These are phyloP conservation scores for Pseudocercospora macadamiae DNA, from an alignment of 2,329 filamentous ascomycete genomes.

Conservation along the genomic window DNA sequence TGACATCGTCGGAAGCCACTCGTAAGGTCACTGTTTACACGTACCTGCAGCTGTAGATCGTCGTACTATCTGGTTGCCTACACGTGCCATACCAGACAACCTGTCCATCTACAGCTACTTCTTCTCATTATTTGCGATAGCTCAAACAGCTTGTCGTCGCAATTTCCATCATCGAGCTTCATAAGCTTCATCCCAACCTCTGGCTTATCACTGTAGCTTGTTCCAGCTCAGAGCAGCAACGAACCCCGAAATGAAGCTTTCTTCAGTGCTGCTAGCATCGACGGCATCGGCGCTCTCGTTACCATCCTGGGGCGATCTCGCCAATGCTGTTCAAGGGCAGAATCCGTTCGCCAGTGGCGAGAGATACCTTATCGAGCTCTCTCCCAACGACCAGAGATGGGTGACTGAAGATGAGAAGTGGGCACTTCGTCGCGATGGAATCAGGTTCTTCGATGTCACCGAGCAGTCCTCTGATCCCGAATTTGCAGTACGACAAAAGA, in stretches of 20 bases:
- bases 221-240: neutral
- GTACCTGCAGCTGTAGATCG: neutral
- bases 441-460: constrained; percentile 95
- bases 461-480: constrained; percentile 59
- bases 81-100: constrained; percentile 2
- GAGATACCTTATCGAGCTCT: constrained; percentile 77
- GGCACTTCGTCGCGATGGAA: constrained; percentile 78
- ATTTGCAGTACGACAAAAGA: constrained; percentile 20
- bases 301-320: constrained; percentile 24
- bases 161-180: neutral
- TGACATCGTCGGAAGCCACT: neutral
- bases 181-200: neutral
- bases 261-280: constrained; percentile 26
- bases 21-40: neutral
- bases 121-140: neutral
- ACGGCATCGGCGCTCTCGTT: constrained; percentile 29
- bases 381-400: constrained; percentile 81
- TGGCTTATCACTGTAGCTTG: neutral
- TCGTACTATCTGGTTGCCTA: constrained; percentile 3
- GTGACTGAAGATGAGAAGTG: constrained; percentile 96
- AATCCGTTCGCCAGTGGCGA: constrained; percentile 44
- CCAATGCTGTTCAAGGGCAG: constrained; percentile 31
- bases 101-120: neutral
- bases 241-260: constrained; percentile 27
- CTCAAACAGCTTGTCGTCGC: too few species aligned